phyloP scores from a whole-genome alignment of 2,329 filamentous ascomycete genomes.

The Colletotrichum siamense region DNA sequence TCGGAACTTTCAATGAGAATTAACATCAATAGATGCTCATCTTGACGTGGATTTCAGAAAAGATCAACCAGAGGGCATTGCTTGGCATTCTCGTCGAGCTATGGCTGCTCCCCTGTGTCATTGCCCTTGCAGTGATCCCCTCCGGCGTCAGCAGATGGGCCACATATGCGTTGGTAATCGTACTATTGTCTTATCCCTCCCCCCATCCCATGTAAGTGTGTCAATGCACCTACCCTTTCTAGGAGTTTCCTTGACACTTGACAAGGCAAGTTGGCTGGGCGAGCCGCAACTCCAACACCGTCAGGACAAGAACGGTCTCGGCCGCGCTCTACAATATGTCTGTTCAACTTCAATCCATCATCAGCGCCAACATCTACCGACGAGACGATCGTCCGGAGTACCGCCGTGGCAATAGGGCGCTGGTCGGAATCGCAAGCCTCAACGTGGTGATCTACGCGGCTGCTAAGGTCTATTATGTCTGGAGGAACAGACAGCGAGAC shows the following conservation, averaged over 20 bases:
- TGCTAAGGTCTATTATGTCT: conserved; percentile 58
- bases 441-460: conserved; percentile 41
- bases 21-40: not conserved
- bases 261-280: conserved; percentile 56
- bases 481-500: conserved; percentile 50
- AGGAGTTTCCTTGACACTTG: not conserved
- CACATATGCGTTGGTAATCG: conserved; percentile 32
- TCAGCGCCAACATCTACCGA: conserved; percentile 52
- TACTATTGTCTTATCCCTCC: conserved; percentile 36
- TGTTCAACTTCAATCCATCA: conserved; percentile 50
- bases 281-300: conserved; percentile 63
- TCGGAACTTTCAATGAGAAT: not conserved
- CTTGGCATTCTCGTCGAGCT: conserved; percentile 32
- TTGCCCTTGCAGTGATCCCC: conserved; percentile 34
- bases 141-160: conserved; percentile 31
- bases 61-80: conserved; percentile 30
- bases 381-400: conserved; percentile 47
- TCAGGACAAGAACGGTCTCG: conserved; percentile 67
- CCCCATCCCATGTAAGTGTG: conserved; percentile 43
- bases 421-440: conserved; percentile 27
- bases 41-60: conserved; percentile 35
- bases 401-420: conserved; percentile 12
- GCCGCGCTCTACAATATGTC: conserved; percentile 64
- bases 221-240: not conserved
- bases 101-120: conserved; percentile 35